Base-by-base conservation (phyloP, 345 rosid species). In the Pugionium cornutum region DNA sequence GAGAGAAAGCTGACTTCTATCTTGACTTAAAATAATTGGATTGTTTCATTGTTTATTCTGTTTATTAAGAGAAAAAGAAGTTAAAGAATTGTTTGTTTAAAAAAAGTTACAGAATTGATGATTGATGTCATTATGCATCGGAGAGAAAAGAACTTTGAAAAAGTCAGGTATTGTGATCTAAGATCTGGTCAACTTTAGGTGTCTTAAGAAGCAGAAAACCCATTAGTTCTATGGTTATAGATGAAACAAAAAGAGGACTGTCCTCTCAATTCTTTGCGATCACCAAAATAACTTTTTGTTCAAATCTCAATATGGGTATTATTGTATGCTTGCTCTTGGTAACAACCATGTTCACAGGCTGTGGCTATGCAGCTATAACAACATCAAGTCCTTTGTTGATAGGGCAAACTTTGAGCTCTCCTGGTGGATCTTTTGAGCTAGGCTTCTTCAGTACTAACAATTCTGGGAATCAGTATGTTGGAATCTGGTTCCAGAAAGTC, bases 401-500 rank as follows among this genome's bases (percentile, higher is more conserved):
- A 2, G 72, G 64, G 2, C 11, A 67, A 45, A 66, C 72, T 66
- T 30, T 73, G 10, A 66, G 35, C 46, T 80, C 83, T n/a, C 58
- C 73, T 5, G 69, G 53, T 10, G 67, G 73, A 40, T 58, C 57
- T 11, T 80, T 70, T 40, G 75, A 70, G 67, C 52, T 80, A 28
- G 83, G 83, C 25, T 79, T 79, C 76, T 76, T 75, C 66, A 73
- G 45, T 26, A 25, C 65, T 4, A 60, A 56, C 49, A 53, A 30
- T 7, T 73, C 80, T 29, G 36, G 7, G 8, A 49, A 66, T 30
- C 76, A 70, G 41, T 82, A 77, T 51, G 65, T 77, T 28, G 86
- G 86, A 61, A 79, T 82, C 53, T 82, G 86, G 86, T 79, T 50
- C 73, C 54, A 69, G 68, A 72, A 69, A 25, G 57, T 72, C 32